Evolutionary conservation across 495 filamentous ascomycete species (phyloP).

Genomic region (Eremomyces bilateralis): DNA sequence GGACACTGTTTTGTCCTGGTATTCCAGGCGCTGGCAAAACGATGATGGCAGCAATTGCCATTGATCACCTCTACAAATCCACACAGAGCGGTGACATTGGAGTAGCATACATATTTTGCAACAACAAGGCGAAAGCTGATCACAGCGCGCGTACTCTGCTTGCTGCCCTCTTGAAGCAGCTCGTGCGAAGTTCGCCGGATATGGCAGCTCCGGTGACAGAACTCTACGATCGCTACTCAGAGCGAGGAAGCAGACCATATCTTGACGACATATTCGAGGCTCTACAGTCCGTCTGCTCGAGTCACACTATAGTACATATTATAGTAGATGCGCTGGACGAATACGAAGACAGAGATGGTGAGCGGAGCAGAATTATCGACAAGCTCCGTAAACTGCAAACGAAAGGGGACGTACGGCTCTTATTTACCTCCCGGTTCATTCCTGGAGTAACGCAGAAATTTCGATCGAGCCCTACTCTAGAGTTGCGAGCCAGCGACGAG

Average conservation of each 20-base stretch:
- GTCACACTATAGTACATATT: constrained; percentile 17
- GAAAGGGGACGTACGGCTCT: constrained; percentile 11
- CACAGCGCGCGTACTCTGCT: constrained; percentile 17
- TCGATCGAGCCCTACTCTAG: constrained; percentile 8
- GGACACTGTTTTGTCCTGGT: constrained; percentile 18
- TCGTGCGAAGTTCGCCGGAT: constrained; percentile 10
- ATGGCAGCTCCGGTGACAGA: constrained; percentile 12
- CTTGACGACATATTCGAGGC: constrained; percentile 11
- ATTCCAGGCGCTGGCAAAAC: constrained; percentile 18
- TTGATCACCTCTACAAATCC: constrained; percentile 12
- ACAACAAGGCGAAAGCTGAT: constrained; percentile 16
- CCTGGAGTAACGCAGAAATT: constrained; percentile 16
- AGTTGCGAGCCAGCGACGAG: constrained; percentile 19
- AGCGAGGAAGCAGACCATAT: constrained; percentile 9
- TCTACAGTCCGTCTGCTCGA: constrained; percentile 8
- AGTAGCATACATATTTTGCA: constrained; percentile 24
- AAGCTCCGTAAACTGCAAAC: constrained; percentile 14
- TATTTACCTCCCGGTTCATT: constrained; percentile 22
- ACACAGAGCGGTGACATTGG: constrained; percentile 8
- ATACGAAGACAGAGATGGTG: constrained; percentile 8
- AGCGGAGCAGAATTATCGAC: constrained; percentile 7
- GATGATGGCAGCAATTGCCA: constrained; percentile 13
- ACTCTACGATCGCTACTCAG: constrained; percentile 7
- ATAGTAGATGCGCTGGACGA: constrained; percentile 29
- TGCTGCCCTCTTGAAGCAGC: constrained; percentile 20